Base-by-base conservation (phyloP, 768 basidiomycete genomes). In the Sarcomyxa edulis region DNA sequence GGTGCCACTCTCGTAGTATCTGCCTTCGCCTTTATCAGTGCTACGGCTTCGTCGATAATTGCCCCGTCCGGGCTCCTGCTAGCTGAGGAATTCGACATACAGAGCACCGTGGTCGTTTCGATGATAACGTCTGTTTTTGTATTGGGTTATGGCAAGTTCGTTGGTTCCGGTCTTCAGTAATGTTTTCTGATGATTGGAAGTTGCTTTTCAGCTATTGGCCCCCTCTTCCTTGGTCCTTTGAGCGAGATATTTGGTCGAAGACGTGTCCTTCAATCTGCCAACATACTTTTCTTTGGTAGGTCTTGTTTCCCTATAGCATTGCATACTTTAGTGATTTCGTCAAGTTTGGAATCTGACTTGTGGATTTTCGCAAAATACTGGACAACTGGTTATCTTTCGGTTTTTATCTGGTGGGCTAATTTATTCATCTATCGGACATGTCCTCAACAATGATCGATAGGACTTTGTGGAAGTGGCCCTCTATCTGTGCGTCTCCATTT, bases 181-280 rank as follows among this genome's bases (percentile, higher is more conserved):
- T n/a, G 8, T 20, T n/a, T 21, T 11, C 11, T 2, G 14, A n/a
- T n/a, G n/a, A n/a, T n/a, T 20, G 34, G 24, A 6, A 20, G 25
- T 14, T 35, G 12, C 9, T n/a, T 14, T 31, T 6, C 40, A 81
- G 77, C 75, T 9, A 47, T 78, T 27, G 78, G 72, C 2, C 72
- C 72, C 21, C 50, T 75, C n/a, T 44, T 72, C 27, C 39, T 72
- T 22, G 82, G 78, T 0, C 87, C 86, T 0, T 48, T 86, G 16
- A 78, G 76, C 46, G 87, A 90, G 53, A 66, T 88, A 8, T 86
- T 66, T 44, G 85, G 86, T 2, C 72, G 84, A 16, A 72, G 76
- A 1, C 58, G 65, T 3, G 76, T 85, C 0, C 47, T 86, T 0
- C 84, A 83, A 48, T 35, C 66, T 0, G 57, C 82, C 1, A 87